These are phyloP conservation scores for Aspergillus bertholletiae DNA, from an alignment of 495 filamentous ascomycete genomes.

Conservation along the genomic window DNA sequence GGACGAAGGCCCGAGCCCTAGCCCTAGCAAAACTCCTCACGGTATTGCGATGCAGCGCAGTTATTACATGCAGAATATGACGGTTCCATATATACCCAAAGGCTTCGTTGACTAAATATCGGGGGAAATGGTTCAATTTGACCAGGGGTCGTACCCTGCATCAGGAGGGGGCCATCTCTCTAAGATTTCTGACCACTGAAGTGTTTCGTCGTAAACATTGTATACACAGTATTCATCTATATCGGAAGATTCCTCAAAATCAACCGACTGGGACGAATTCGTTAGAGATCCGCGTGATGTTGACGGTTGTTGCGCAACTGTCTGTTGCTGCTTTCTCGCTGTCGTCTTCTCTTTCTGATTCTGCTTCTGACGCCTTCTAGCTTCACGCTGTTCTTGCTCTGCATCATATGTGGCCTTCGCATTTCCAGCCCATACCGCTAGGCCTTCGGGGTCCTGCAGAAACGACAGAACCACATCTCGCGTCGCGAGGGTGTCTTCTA, in stretches of 20 bases:
- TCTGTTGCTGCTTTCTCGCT: slow-evolving; percentile 1
- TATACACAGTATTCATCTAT: not conserved
- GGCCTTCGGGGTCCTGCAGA: slow-evolving; percentile 19
- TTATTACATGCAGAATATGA: too few relatives aligned
- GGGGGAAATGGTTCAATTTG: not conserved
- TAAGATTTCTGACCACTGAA: slow-evolving; percentile 5
- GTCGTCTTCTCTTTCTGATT: slow-evolving; percentile 8
- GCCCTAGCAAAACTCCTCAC: too few relatives aligned
- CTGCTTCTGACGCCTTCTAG: slow-evolving; percentile 7
- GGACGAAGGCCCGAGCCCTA: too few relatives aligned
- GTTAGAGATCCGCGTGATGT: not conserved
- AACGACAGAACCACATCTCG: slow-evolving; percentile 39
- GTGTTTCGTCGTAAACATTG: not conserved
- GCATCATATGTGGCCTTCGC: slow-evolving; percentile 7
- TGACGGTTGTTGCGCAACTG: not conserved
- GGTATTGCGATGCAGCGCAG: too few relatives aligned
- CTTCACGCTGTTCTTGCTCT: slow-evolving; percentile 2
- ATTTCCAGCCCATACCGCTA: slow-evolving; percentile 20
- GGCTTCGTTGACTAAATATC: too few relatives aligned
- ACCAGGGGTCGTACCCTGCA: slow-evolving; percentile 7
- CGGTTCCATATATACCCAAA: too few relatives aligned
- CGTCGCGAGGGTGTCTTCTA: slow-evolving; percentile 39
- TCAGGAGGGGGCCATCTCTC: slow-evolving; percentile 5
- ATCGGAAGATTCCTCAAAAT: not conserved
- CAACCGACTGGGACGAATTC: not conserved